phyloP scores from a whole-genome alignment of 306 rosid genomes.

The Fragaria ananassa region DNA sequence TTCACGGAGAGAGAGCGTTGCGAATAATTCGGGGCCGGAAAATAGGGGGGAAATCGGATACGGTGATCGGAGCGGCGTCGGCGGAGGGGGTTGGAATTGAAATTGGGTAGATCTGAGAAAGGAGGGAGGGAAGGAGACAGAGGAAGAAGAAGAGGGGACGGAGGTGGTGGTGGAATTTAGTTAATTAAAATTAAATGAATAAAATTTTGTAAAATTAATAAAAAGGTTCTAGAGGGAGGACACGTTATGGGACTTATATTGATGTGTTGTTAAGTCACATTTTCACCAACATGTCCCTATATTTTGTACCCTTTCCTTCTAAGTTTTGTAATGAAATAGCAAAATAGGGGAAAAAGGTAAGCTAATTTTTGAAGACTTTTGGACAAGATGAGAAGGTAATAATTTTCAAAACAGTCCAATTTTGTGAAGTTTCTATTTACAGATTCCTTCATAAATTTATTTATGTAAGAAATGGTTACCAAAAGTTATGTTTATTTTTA shows the following conservation, averaged over 20 bases:
- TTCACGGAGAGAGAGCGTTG: neutral
- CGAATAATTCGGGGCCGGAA: neutral
- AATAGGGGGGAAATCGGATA: neutral
- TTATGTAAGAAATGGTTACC: too few relatives aligned
- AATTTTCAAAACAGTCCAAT: neutral
- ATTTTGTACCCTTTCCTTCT: neutral
- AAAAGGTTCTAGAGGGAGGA: neutral
- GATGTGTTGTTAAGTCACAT: neutral
- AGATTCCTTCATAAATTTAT: too few relatives aligned
- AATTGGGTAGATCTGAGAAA: slow-evolving; percentile 32
- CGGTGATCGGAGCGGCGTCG: slow-evolving; percentile 3
- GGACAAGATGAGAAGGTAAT: neutral
- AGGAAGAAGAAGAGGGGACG: neutral
- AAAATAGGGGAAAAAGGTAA: neutral
- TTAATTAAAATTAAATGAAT: neutral
- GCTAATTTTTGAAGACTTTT: neutral
- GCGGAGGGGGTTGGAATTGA: neutral
- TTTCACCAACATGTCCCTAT: neutral
- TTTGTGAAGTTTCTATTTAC: neutral
- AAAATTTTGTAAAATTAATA: neutral
- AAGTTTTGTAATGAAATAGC: too few relatives aligned
- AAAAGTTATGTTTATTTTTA: too few relatives aligned
- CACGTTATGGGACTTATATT: neutral
- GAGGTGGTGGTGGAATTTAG: neutral
- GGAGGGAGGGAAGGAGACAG: neutral